Conservation (phyloP, 805 yeast genomes). For the Lipomyces mesembrius region DNA sequence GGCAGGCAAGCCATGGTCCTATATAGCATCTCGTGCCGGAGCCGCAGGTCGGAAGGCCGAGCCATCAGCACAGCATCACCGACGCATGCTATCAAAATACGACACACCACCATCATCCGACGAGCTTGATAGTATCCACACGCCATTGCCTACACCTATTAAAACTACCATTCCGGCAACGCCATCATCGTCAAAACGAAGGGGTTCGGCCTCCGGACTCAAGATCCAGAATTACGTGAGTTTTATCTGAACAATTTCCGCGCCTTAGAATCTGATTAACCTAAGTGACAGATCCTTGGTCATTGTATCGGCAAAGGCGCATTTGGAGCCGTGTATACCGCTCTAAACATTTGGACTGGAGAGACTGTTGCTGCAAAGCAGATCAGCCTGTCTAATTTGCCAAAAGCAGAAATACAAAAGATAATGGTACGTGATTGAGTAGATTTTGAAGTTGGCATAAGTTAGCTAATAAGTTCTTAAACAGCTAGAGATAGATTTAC, state of each 20-base stretch:
- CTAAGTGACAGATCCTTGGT: slow-evolving; percentile 45
- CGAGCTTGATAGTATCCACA: slow-evolving; percentile 1
- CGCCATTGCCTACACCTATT: neutral
- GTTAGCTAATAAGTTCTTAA: slow-evolving; percentile 31
- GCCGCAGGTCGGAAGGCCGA: slow-evolving; percentile 10
- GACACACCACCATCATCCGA: slow-evolving; percentile 15
- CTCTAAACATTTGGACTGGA: slow-evolving; percentile 65
- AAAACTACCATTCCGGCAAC: neutral
- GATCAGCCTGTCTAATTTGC: slow-evolving; percentile 56
- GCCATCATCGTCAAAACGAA: neutral
- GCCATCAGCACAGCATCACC: neutral
- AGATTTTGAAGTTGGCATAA: no score
- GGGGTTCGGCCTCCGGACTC: slow-evolving; percentile 4
- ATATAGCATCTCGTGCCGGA: slow-evolving; percentile 14
- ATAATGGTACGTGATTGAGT: slow-evolving; percentile 48
- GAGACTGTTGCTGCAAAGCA: slow-evolving; percentile 81
- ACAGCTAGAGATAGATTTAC: slow-evolving; percentile 70
- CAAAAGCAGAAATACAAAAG: slow-evolving; percentile 43
- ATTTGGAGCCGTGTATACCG: slow-evolving; percentile 82
- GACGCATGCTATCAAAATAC: neutral
- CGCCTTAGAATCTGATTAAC: neutral
- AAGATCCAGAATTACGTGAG: slow-evolving; percentile 22
- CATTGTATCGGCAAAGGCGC: slow-evolving; percentile 88
- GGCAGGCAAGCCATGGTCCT: slow-evolving; percentile 29
- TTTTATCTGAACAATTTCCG: neutral